These are phyloP conservation scores for Nannizziopsis barbatae DNA, from an alignment of 2,329 filamentous ascomycete genomes.

Conservation along the genomic window DNA sequence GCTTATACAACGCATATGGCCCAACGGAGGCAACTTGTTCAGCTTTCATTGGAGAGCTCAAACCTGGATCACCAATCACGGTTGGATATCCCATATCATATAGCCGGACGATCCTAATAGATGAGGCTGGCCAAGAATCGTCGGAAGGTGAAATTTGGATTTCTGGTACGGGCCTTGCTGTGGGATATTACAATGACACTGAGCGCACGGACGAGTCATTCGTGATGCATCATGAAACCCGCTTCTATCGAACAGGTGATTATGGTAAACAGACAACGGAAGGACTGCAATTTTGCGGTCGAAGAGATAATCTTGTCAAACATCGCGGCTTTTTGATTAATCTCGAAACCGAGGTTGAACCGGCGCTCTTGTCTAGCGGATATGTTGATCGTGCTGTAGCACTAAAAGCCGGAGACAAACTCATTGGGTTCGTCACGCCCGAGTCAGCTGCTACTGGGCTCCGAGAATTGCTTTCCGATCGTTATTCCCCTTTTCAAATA, in stretches of 20 bases:
- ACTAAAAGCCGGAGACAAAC: background rate
- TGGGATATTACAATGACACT: slow-evolving; percentile 18
- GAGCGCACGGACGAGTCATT: slow-evolving; percentile 16
- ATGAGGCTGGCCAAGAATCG: slow-evolving; percentile 8
- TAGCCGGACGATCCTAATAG: slow-evolving; percentile 14
- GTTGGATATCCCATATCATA: slow-evolving; percentile 15
- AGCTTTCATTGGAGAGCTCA: background rate
- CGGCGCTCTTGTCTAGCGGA: slow-evolving; percentile 17
- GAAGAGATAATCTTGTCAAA: slow-evolving; percentile 24
- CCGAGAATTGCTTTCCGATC: background rate
- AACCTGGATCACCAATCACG: slow-evolving; percentile 12
- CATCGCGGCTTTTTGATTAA: slow-evolving; percentile 30
- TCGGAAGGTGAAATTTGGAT: slow-evolving; percentile 21
- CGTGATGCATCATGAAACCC: slow-evolving; percentile 14
- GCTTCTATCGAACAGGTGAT: slow-evolving; percentile 18
- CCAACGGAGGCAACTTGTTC: slow-evolving; percentile 4
- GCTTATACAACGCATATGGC: slow-evolving; percentile 7
- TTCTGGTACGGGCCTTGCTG: slow-evolving; percentile 16
- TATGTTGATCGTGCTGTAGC: slow-evolving; percentile 17
- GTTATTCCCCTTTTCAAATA: slow-evolving; percentile 4
- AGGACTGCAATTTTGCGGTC: slow-evolving; percentile 21
- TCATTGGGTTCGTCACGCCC: slow-evolving; percentile 12
- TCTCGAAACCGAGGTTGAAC: slow-evolving; percentile 25
- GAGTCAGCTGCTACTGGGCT: slow-evolving; percentile 1
- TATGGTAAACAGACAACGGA: slow-evolving; percentile 13